Percentiles rank a stretch among this genome's conserved stretches.
These are phyloP conservation scores for Gaultheria prostrata DNA, from an alignment of 148 eudicot species.

Conservation along the genomic window DNA sequence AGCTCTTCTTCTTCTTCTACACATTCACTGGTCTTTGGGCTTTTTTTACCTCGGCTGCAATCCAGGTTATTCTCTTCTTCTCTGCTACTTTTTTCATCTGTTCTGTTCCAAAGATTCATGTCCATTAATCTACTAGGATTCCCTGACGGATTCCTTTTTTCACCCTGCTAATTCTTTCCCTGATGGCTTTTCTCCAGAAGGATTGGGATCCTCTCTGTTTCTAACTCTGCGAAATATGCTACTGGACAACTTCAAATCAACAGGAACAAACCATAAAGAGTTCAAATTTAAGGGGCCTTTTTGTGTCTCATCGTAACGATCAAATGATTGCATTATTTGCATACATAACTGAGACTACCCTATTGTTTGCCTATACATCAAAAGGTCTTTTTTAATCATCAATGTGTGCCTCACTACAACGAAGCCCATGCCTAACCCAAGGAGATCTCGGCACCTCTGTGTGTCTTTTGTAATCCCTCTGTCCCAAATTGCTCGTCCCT, in stretches of 20 bases:
- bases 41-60: neutral
- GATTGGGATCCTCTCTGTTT: neutral
- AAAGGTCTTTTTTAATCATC: neutral
- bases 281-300: neutral
- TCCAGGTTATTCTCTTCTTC: neutral
- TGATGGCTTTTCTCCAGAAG: neutral
- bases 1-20: neutral
- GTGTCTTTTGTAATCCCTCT: neutral
- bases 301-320: neutral
- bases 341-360: neutral
- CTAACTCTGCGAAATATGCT: neutral
- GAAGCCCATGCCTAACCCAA: neutral
- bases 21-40: neutral
- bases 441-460: neutral
- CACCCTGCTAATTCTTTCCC: neutral
- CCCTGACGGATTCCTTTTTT: neutral
- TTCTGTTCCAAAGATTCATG: neutral
- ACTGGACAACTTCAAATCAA: neutral
- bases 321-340: neutral
- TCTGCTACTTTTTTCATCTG: neutral
- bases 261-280: neutral
- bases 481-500: no score
- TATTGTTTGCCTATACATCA: neutral
- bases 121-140: neutral
- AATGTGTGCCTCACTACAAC: neutral